These are phyloP conservation scores for Cardamine resedifolia DNA, from an alignment of 345 rosid species.

Conservation along the genomic window DNA sequence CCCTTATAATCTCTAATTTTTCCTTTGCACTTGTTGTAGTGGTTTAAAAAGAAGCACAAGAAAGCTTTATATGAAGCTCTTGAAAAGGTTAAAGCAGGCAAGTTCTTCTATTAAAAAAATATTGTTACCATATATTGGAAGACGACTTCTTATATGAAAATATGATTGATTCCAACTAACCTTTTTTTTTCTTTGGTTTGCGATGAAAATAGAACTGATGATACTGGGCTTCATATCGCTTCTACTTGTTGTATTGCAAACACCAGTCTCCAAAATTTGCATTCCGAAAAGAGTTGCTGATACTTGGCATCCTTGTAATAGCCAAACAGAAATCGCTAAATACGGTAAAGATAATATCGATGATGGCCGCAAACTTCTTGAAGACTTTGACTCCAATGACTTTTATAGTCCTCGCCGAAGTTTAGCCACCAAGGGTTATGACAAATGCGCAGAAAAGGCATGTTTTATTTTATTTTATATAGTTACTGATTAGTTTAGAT, in stretches of 20 bases:
- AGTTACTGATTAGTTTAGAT: neutral
- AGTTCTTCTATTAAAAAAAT: neutral
- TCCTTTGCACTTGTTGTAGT: slow-evolving; percentile 40
- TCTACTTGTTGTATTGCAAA: slow-evolving; percentile 51
- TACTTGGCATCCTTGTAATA: slow-evolving; percentile 72
- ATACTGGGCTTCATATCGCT: slow-evolving; percentile 76
- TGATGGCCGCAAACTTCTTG: slow-evolving; percentile 47
- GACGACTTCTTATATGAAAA: neutral
- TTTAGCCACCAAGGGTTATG: slow-evolving; percentile 42
- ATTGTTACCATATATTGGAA: neutral
- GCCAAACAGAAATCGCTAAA: neutral
- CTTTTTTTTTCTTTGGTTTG: neutral
- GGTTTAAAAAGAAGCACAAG: slow-evolving; percentile 62
- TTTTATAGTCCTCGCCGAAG: slow-evolving; percentile 44
- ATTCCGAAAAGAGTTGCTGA: slow-evolving; percentile 43
- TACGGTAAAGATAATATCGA: slow-evolving; percentile 18
- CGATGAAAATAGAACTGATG: slow-evolving; percentile 57
- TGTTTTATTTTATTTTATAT: too few species aligned
- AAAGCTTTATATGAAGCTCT: slow-evolving; percentile 78
- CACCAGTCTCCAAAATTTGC: slow-evolving; percentile 52
- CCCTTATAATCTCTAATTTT: neutral
- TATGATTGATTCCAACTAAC: slow-evolving; percentile 7
- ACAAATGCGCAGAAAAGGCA: slow-evolving; percentile 49
- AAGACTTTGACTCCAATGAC: slow-evolving; percentile 32
- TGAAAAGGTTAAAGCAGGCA: slow-evolving; percentile 80